phyloP scores from a whole-genome alignment of 1,139 yeast genomes.

The Saccharomyces hybrid region DNA sequence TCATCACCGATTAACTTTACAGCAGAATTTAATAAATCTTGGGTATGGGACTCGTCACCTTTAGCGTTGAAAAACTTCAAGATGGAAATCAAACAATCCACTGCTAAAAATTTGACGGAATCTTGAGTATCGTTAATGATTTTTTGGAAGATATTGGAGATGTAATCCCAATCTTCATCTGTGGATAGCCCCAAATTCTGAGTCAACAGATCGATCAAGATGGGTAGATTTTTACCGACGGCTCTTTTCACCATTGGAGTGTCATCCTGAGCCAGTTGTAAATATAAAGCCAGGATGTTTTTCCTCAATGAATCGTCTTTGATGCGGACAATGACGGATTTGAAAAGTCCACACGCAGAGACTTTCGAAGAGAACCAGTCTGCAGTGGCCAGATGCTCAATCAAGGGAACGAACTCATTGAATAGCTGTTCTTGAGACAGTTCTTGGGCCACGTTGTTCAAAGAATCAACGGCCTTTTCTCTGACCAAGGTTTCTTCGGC shows the following conservation, averaged over 20 bases:
- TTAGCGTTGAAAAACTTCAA: slow-evolving; percentile 54
- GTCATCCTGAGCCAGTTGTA: slow-evolving; percentile 75
- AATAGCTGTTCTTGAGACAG: slow-evolving; percentile 62
- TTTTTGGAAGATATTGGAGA: slow-evolving; percentile 74
- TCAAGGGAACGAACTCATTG: slow-evolving; percentile 62
- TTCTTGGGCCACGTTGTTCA: slow-evolving; percentile 61
- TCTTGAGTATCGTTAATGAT: slow-evolving; percentile 86
- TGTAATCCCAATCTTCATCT: slow-evolving; percentile 59
- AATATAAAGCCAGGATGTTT: slow-evolving; percentile 58
- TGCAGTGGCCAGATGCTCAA: slow-evolving; percentile 72
- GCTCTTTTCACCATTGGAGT: slow-evolving; percentile 98
- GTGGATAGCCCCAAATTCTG: slow-evolving; percentile 34
- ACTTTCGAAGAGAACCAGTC: slow-evolving; percentile 95
- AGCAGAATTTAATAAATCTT: slow-evolving; percentile 53
- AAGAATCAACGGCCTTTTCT: slow-evolving; percentile 85
- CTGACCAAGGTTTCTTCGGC: slow-evolving; percentile 98
- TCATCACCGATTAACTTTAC: slow-evolving; percentile 74
- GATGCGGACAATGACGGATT: slow-evolving; percentile 59
- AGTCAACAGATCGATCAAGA: slow-evolving; percentile 53
- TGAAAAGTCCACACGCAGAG: slow-evolving; percentile 84
- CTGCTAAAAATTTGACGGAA: slow-evolving; percentile 83
- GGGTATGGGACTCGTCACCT: slow-evolving; percentile 50
- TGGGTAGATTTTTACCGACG: slow-evolving; percentile 80
- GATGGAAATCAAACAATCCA: slow-evolving; percentile 75
- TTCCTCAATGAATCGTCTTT: slow-evolving; percentile 44